A percentile compares a stretch with the other conserved stretches of the same genome.
These are phyloP conservation scores for Venturia asperata DNA, from an alignment of 2,329 filamentous ascomycete genomes.

Conservation along the genomic window DNA sequence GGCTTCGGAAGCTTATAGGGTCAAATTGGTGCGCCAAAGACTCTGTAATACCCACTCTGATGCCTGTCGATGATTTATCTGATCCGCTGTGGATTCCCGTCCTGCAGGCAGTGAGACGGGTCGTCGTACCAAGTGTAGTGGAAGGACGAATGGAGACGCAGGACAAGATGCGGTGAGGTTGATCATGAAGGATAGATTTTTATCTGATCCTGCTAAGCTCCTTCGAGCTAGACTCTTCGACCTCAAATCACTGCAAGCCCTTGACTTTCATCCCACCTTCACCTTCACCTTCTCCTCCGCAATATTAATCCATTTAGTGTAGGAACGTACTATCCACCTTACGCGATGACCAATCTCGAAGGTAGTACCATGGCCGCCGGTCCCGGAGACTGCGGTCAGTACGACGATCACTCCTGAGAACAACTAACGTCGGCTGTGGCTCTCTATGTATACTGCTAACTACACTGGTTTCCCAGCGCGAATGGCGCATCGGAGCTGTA, in stretches of 20 bases:
- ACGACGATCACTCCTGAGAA: not conserved
- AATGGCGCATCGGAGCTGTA: not conserved
- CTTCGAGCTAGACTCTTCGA: too few relatives aligned
- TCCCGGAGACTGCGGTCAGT: not conserved
- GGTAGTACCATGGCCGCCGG: not conserved
- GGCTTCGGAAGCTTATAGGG: not conserved
- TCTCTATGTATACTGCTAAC: not conserved
- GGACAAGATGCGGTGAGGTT: not conserved
- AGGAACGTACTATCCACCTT: not conserved
- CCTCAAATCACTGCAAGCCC: not conserved
- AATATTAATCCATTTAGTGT: too few relatives aligned
- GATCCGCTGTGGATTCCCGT: constrained; percentile 8
- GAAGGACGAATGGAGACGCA: not conserved
- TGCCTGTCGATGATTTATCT: constrained; percentile 5
- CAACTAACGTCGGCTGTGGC: not conserved
- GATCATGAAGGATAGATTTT: not conserved
- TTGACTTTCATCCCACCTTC: not conserved
- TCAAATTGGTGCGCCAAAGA: not conserved
- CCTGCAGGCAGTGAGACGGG: not conserved
- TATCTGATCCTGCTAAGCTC: constrained; percentile 2
- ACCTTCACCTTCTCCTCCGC: not conserved
- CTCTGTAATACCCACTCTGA: constrained; percentile 2
- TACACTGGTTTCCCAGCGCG: not conserved
- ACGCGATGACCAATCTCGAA: not conserved
- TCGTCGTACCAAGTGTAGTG: not conserved